phyloP scores from a whole-genome alignment of 805 yeast species.

The Monosporozyma solicola region DNA sequence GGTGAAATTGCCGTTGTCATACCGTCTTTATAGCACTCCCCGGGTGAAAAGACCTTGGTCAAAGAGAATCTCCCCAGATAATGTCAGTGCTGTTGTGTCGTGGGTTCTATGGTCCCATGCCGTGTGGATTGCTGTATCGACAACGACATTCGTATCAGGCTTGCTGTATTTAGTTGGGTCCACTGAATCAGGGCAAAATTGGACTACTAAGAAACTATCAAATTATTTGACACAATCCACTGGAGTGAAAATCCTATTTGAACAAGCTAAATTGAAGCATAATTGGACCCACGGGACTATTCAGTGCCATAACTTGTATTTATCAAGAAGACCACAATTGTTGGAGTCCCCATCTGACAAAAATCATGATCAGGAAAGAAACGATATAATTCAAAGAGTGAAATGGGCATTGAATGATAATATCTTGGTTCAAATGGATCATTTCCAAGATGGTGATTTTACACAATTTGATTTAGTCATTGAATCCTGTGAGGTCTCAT shows the following conservation, averaged over 20 bases:
- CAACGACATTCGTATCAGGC: slow-evolving; percentile 85
- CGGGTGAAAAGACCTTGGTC: background rate
- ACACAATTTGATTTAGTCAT: slow-evolving; percentile 91
- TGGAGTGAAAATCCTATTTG: slow-evolving; percentile 76
- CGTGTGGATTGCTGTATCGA: slow-evolving; percentile 68
- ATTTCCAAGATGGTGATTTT: slow-evolving; percentile 81
- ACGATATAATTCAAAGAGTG: slow-evolving; percentile 56
- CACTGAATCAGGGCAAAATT: slow-evolving; percentile 50
- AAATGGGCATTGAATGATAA: slow-evolving; percentile 27
- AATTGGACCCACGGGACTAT: slow-evolving; percentile 94
- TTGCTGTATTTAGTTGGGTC: slow-evolving; percentile 60
- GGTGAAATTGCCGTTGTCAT: background rate
- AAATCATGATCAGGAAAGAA: slow-evolving; percentile 1
- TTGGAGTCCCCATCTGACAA: background rate
- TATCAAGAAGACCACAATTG: slow-evolving; percentile 63
- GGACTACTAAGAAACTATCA: slow-evolving; percentile 74
- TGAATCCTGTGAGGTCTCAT: slow-evolving; percentile 70
- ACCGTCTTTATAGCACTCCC: background rate
- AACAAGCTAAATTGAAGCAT: slow-evolving; percentile 87
- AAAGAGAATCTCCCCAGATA: slow-evolving; percentile 45
- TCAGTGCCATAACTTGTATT: slow-evolving; percentile 74
- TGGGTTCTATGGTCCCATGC: slow-evolving; percentile 90
- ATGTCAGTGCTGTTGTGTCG: slow-evolving; percentile 78
- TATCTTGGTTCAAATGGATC: slow-evolving; percentile 29
- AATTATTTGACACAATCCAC: slow-evolving; percentile 76